Percentiles rank a stretch among this genome's conserved stretches.
These are phyloP conservation scores for Amoebophrya sp. DNA, from an alignment of 169 alveolate genomes.

Conservation along the genomic window DNA sequence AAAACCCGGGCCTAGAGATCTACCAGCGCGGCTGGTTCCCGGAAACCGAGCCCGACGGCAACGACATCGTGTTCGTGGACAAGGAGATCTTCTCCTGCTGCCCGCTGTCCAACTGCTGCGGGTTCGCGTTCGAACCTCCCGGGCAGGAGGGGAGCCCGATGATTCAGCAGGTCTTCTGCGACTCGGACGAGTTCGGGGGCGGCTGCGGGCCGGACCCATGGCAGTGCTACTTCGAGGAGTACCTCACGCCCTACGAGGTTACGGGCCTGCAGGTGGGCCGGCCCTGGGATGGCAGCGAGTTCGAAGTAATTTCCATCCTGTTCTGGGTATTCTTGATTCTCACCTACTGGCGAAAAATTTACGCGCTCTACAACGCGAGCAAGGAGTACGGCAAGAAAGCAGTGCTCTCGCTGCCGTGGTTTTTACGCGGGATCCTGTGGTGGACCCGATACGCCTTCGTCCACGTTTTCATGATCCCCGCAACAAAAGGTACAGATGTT, in stretches of 20 bases:
- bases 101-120: background rate
- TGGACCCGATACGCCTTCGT: background rate
- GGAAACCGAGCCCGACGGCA: background rate
- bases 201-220: constrained; percentile 20
- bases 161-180: background rate
- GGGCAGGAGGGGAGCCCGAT: background rate
- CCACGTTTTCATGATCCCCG: background rate
- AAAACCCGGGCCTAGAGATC: background rate
- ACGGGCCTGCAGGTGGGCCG: background rate
- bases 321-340: background rate
- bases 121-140: background rate
- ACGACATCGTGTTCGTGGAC: background rate
- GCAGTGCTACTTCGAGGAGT: background rate
- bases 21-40: constrained; percentile 24
- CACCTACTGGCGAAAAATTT: background rate
- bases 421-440: background rate
- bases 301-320: background rate
- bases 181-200: background rate
- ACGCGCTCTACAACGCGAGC: background rate
- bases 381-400: background rate
- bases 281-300: background rate
- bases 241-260: background rate
- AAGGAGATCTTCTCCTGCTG: background rate
- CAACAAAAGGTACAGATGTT: background rate
- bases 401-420: background rate